Percentiles rank a stretch among this genome's conserved stretches.
These are phyloP conservation scores for Kodamaea alishanica DNA, from an alignment of 1,139 yeast species.

Conservation along the genomic window DNA sequence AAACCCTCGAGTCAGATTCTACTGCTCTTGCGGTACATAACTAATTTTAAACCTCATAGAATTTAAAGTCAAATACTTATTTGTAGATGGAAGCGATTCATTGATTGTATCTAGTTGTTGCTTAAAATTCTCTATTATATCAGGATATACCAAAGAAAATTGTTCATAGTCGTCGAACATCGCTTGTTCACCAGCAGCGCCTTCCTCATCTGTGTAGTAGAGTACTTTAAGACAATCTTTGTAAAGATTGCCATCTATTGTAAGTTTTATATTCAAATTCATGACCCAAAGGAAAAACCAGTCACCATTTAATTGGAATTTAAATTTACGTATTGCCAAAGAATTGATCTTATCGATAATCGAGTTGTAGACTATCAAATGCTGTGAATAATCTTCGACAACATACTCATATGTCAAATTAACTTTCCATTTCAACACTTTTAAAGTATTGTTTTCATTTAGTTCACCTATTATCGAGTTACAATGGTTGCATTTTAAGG, in stretches of 20 bases:
- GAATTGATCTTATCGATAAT: slow-evolving; percentile 46
- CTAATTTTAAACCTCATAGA: slow-evolving; percentile 15
- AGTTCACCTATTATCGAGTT: slow-evolving; percentile 29
- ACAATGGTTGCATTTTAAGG: slow-evolving; percentile 31
- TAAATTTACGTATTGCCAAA: slow-evolving; percentile 46
- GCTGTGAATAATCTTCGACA: slow-evolving; percentile 28
- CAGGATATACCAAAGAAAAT: slow-evolving; percentile 13
- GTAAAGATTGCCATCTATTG: slow-evolving; percentile 9
- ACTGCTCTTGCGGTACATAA: slow-evolving; percentile 9
- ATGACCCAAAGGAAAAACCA: slow-evolving; percentile 21
- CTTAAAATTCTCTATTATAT: slow-evolving; percentile 20
- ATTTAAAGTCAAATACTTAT: slow-evolving; percentile 14
- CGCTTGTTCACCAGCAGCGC: slow-evolving; percentile 7
- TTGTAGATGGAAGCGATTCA: slow-evolving; percentile 28
- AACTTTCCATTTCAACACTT: slow-evolving; percentile 62
- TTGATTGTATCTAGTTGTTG: slow-evolving; percentile 24
- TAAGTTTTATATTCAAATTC: slow-evolving; percentile 19
- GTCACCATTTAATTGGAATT: slow-evolving; percentile 17
- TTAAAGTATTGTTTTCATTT: slow-evolving; percentile 20
- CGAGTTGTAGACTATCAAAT: slow-evolving; percentile 35
- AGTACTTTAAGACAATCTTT: slow-evolving; percentile 17
- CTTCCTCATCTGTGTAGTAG: slow-evolving; percentile 11
- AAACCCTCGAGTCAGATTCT: slow-evolving; percentile 21
- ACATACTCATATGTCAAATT: slow-evolving; percentile 22
- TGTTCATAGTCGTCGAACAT: slow-evolving; percentile 17